Conservation (phyloP, 192 early-diverging fungal species). For the Glomus cerebriforme region DNA sequence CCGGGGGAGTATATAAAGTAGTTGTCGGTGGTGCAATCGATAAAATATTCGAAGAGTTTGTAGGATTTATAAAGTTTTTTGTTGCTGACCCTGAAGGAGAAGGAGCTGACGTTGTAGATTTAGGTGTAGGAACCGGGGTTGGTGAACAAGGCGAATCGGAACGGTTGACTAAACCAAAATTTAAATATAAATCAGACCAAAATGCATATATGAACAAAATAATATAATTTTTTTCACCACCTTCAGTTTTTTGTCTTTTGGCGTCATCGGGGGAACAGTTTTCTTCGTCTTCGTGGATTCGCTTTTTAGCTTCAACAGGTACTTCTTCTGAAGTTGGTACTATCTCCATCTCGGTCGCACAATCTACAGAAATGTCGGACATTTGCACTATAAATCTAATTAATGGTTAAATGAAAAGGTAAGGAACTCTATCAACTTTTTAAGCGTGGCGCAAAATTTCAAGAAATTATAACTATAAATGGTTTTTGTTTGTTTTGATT, state of each 20-base stretch:
- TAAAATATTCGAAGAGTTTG: not conserved
- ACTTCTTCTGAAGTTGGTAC: not conserved
- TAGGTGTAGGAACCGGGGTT: not conserved
- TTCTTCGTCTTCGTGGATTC: slow-evolving; percentile 4
- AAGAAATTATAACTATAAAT: not conserved
- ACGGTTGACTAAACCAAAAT: not conserved
- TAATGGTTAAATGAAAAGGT: not conserved
- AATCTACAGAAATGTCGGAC: not conserved
- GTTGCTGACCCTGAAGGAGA: not conserved
- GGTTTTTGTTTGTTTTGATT: not conserved
- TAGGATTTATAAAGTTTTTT: not conserved
- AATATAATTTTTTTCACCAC: not conserved
- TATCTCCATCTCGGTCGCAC: not conserved
- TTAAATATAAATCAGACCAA: not conserved
- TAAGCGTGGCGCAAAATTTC: not conserved
- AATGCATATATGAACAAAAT: not conserved
- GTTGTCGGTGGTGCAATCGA: not conserved
- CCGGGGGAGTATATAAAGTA: not conserved
- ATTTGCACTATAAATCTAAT: not conserved
- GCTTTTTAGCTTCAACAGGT: slow-evolving; percentile 6
- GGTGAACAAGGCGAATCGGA: not conserved
- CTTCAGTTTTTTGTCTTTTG: slow-evolving; percentile 14
- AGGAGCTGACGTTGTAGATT: slow-evolving; percentile 6
- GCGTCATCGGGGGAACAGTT: not conserved
- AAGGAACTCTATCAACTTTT: too few relatives aligned